A percentile compares a stretch with the other conserved stretches of the same genome.
phyloP scores from a whole-genome alignment of 352 stramenopile species.

The Phytophthora capsici region DNA sequence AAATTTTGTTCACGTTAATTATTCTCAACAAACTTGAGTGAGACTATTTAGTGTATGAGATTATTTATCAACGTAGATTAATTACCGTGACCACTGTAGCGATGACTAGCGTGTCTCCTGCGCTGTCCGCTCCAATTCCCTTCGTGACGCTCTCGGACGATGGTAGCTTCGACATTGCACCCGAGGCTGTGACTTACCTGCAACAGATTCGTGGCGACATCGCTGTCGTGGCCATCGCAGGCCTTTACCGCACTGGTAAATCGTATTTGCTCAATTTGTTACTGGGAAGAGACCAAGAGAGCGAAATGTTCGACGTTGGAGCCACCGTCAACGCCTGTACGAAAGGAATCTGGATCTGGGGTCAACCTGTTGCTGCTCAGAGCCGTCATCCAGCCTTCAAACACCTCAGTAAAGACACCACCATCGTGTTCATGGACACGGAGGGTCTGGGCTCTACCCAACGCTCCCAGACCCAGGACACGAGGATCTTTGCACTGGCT shows the following conservation, averaged over 20 bases:
- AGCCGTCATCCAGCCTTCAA: slow-evolving; percentile 39
- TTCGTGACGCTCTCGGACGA: slow-evolving; percentile 80
- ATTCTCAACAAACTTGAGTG: no score
- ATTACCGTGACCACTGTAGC: no score
- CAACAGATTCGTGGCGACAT: slow-evolving; percentile 63
- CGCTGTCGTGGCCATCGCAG: slow-evolving; percentile 72
- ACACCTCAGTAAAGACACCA: slow-evolving; percentile 54
- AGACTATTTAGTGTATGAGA: no score
- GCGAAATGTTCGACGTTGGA: slow-evolving; percentile 79
- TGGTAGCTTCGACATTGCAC: slow-evolving; percentile 63
- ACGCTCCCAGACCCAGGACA: slow-evolving; percentile 74
- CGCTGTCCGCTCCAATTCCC: slow-evolving; percentile 49
- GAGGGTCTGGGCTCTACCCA: slow-evolving; percentile 73
- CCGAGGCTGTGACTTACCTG: slow-evolving; percentile 69
- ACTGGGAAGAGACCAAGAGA: slow-evolving; percentile 47
- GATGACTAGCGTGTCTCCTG: not conserved
- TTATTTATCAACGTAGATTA: no score
- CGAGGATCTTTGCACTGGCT: slow-evolving; percentile 72
- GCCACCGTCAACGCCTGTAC: slow-evolving; percentile 80
- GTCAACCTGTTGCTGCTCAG: slow-evolving; percentile 38
- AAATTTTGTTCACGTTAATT: no score
- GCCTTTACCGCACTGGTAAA: slow-evolving; percentile 83
- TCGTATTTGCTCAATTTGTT: slow-evolving; percentile 83
- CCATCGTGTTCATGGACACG: slow-evolving; percentile 80
- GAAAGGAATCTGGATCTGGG: slow-evolving; percentile 87